A percentile compares a stretch with the other conserved stretches of the same genome.
These are phyloP conservation scores for Podospora conica DNA, from an alignment of 495 filamentous ascomycete species.

Conservation along the genomic window DNA sequence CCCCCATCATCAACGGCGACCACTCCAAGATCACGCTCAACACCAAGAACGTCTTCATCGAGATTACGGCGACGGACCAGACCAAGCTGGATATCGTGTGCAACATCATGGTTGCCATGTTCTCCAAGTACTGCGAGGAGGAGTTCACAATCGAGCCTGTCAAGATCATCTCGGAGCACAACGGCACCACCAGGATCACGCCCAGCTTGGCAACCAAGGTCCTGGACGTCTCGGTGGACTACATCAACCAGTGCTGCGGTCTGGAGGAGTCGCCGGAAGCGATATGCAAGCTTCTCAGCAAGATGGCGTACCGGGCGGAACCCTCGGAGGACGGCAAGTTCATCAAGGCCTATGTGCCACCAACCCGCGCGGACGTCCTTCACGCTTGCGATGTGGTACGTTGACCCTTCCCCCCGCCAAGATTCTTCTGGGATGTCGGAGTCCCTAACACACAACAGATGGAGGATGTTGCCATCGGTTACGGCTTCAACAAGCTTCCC, in stretches of 20 bases:
- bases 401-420: not conserved
- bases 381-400: slow-evolving; percentile 82
- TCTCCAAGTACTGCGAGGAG: slow-evolving; percentile 83
- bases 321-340: slow-evolving; percentile 63
- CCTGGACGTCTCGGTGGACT: slow-evolving; percentile 77
- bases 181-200: slow-evolving; percentile 68
- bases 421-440: not conserved
- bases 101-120: slow-evolving; percentile 95
- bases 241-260: slow-evolving; percentile 88
- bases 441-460: slow-evolving; percentile 42
- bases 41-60: slow-evolving; percentile 91
- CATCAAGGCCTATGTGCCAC: slow-evolving; percentile 75
- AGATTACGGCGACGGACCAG: slow-evolving; percentile 92
- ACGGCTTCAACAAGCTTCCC: slow-evolving; percentile 93
- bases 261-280: slow-evolving; percentile 62
- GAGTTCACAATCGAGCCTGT: slow-evolving; percentile 91
- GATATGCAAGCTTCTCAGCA: slow-evolving; percentile 68
- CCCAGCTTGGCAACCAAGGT: slow-evolving; percentile 71
- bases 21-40: slow-evolving; percentile 90
- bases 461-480: slow-evolving; percentile 94
- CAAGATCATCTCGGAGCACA: slow-evolving; percentile 85
- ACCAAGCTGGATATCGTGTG: slow-evolving; percentile 96
- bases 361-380: slow-evolving; percentile 87
- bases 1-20: slow-evolving; percentile 95
- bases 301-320: slow-evolving; percentile 76